phyloP scores from a whole-genome alignment of 352 stramenopile species.

The Phytophthora multivora region DNA sequence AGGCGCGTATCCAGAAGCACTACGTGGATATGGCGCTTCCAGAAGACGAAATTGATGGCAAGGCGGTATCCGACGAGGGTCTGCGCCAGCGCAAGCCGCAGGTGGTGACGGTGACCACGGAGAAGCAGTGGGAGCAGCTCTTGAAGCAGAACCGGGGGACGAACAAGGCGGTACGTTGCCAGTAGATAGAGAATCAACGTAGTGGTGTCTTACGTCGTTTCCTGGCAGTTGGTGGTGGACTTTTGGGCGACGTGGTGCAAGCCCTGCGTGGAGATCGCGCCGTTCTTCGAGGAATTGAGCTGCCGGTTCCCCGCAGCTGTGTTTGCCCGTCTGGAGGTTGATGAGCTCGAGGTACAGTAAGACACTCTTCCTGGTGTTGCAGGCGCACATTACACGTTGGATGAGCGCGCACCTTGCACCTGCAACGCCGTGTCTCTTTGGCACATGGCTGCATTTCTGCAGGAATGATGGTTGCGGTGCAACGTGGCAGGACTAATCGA shows the following conservation, averaged over 20 bases:
- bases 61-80: constrained; percentile 8
- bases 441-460: constrained; percentile 26
- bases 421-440: constrained; percentile 21
- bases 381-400: not conserved
- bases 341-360: constrained; percentile 71
- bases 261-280: constrained; percentile 78
- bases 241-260: constrained; percentile 89
- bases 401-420: not conserved
- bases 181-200: too few species aligned
- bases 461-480: constrained; percentile 20
- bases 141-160: constrained; percentile 49
- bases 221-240: constrained; percentile 76
- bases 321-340: constrained; percentile 83
- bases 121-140: constrained; percentile 62
- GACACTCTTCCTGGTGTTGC: constrained; percentile 1
- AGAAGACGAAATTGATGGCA: constrained; percentile 27
- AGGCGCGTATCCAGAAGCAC: constrained; percentile 68
- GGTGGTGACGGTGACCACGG: constrained; percentile 51
- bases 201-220: not conserved
- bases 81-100: constrained; percentile 63
- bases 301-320: constrained; percentile 49
- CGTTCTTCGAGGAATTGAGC: constrained; percentile 77
- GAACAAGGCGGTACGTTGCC: constrained; percentile 45
- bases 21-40: constrained; percentile 76
- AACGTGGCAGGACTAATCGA: constrained; percentile 8